These are phyloP conservation scores for Solanum sejunctum DNA, from an alignment of 257 asterid species.

Conservation along the genomic window DNA sequence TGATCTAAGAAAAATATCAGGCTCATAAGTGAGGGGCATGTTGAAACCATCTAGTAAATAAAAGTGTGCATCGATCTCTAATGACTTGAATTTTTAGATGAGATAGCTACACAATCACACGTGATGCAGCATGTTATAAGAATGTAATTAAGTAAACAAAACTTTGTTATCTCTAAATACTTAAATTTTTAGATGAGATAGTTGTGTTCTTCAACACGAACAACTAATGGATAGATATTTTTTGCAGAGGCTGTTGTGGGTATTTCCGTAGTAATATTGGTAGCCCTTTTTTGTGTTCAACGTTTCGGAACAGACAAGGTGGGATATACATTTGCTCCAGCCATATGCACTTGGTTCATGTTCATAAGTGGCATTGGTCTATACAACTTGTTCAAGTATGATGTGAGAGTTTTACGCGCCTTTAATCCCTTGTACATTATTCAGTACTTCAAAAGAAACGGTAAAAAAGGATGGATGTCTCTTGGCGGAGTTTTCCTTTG, in stretches of 20 bases:
- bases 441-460: constrained; percentile 32
- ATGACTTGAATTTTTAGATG: not conserved
- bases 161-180: not conserved
- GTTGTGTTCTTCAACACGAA: not conserved
- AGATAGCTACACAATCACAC: not conserved
- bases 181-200: not conserved
- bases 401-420: constrained; percentile 28
- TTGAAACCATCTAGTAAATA: not conserved
- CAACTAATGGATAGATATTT: not conserved
- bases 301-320: constrained; percentile 56
- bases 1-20: not conserved
- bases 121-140: not conserved
- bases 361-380: constrained; percentile 36
- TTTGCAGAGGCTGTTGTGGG: constrained; percentile 26
- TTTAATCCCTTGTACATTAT: constrained; percentile 38
- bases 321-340: constrained; percentile 55
- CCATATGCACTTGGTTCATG: constrained; percentile 35
- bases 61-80: not conserved
- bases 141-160: not conserved
- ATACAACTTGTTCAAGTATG: constrained; percentile 42
- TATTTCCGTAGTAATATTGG: constrained; percentile 35
- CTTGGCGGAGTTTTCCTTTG: constrained; percentile 51
- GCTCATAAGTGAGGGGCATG: not conserved
- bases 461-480: constrained; percentile 43
- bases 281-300: constrained; percentile 34